These are phyloP conservation scores for Dryadomyces quercivorus DNA, from an alignment of 2,329 filamentous ascomycete species.

Conservation along the genomic window DNA sequence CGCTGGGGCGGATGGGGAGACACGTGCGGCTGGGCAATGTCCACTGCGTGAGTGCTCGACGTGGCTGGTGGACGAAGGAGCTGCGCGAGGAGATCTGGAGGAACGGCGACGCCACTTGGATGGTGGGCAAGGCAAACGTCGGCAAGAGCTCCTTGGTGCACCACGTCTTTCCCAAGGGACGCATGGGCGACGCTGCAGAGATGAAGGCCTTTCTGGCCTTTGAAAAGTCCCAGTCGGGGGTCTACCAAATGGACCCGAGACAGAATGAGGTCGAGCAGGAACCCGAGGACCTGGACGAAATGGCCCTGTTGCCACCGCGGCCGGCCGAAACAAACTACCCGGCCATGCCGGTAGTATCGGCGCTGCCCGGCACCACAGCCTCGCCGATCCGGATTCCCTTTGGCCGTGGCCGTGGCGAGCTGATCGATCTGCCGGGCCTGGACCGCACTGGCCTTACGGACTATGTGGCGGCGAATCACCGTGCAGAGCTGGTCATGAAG, in stretches of 20 bases:
- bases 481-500: slow-evolving; percentile 64
- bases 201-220: slow-evolving; percentile 1
- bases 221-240: not conserved
- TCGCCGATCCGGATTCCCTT: slow-evolving; percentile 91
- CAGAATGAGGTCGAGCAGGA: slow-evolving; percentile 1
- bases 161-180: slow-evolving; percentile 70
- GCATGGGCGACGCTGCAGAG: slow-evolving; percentile 24
- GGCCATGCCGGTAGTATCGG: slow-evolving; percentile 73
- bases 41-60: slow-evolving; percentile 71
- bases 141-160: slow-evolving; percentile 91
- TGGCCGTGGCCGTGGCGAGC: slow-evolving; percentile 72
- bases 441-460: slow-evolving; percentile 60
- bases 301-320: slow-evolving; percentile 60
- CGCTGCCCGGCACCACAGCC: slow-evolving; percentile 84
- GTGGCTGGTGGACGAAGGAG: slow-evolving; percentile 81
- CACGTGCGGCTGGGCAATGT: slow-evolving; percentile 81
- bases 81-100: slow-evolving; percentile 78
- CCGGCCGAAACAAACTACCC: slow-evolving; percentile 66
- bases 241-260: slow-evolving; percentile 11
- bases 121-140: slow-evolving; percentile 97
- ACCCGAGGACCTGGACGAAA: slow-evolving; percentile 22
- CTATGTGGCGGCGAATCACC: slow-evolving; percentile 55
- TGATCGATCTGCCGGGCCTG: slow-evolving; percentile 86
- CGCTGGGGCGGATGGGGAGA: slow-evolving; percentile 54
- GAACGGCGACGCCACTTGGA: slow-evolving; percentile 79